Evolutionary conservation across 169 alveolate species (phyloP).

Genomic region (Perkinsus chesapeaki): DNA sequence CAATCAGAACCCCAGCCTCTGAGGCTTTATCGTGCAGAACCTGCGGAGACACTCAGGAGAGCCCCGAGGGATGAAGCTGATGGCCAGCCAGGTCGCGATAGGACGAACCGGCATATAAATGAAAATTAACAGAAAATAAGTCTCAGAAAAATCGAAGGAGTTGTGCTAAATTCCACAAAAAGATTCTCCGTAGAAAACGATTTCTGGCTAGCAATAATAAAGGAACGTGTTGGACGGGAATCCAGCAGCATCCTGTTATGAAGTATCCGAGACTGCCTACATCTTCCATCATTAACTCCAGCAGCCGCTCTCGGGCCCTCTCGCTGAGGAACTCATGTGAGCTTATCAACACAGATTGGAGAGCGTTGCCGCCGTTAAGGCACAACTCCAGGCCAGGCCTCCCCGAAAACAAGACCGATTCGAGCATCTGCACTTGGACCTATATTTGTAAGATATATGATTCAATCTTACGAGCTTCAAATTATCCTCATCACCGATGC

Average conservation of each 20-base stretch:
- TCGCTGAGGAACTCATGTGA: not conserved
- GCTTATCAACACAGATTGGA: not conserved
- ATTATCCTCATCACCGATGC: not conserved
- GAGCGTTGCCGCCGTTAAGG: not conserved
- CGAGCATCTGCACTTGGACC: not conserved
- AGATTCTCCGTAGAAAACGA: too few species aligned
- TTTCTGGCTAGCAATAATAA: too few species aligned
- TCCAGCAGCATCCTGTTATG: too few species aligned
- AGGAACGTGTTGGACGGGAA: too few species aligned
- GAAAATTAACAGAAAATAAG: too few species aligned
- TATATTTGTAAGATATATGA: not conserved
- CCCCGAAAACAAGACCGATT: not conserved
- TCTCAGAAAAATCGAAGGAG: too few species aligned
- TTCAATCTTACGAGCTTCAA: not conserved
- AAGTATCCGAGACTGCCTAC: too few species aligned
- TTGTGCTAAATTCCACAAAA: too few species aligned
- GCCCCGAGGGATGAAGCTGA: too few species aligned
- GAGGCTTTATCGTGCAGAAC: not conserved
- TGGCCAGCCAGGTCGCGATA: too few species aligned
- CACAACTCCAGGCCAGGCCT: not conserved
- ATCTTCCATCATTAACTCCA: not conserved
- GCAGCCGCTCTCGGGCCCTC: not conserved
- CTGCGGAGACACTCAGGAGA: too few species aligned
- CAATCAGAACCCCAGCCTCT: not conserved
- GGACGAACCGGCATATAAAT: too few species aligned